Conservation (phyloP, 148 eudicot species). For the Oxyria digyna region DNA sequence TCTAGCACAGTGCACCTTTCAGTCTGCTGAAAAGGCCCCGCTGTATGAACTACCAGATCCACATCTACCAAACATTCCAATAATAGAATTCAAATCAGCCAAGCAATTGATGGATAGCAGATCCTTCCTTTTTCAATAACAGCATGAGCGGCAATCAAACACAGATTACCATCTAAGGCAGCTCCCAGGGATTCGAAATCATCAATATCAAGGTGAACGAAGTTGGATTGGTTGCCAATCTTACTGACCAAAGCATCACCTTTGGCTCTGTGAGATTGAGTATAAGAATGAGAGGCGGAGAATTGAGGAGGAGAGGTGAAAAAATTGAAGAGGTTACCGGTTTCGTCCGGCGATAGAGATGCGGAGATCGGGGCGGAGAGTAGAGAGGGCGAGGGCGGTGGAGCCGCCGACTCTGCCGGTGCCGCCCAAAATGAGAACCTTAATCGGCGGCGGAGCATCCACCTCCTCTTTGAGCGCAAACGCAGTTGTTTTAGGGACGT, state of each 20-base stretch:
- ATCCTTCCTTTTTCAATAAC: too few relatives aligned
- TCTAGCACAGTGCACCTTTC: slow-evolving; percentile 78
- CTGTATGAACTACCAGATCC: slow-evolving; percentile 88
- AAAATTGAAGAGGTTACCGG: slow-evolving; percentile 27
- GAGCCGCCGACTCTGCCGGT: slow-evolving; percentile 98
- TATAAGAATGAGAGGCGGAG: too few relatives aligned
- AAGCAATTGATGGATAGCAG: background rate
- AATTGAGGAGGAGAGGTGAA: too few relatives aligned
- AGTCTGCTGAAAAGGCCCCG: slow-evolving; percentile 94
- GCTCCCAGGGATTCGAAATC: slow-evolving; percentile 41
- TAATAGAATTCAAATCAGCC: background rate
- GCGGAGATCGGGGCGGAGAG: slow-evolving; percentile 54
- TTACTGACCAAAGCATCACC: slow-evolving; percentile 64
- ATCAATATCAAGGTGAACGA: slow-evolving; percentile 50
- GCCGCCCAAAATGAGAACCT: slow-evolving; percentile 78
- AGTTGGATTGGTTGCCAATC: slow-evolving; percentile 63
- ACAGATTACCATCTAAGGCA: slow-evolving; percentile 40
- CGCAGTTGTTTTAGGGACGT: slow-evolving; percentile 17
- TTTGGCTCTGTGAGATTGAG: slow-evolving; percentile 53
- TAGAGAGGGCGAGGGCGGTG: slow-evolving; percentile 71
- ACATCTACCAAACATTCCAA: slow-evolving; percentile 43
- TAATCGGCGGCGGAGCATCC: slow-evolving; percentile 15
- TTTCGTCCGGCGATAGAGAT: slow-evolving; percentile 65
- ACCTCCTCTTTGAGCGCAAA: slow-evolving; percentile 22
- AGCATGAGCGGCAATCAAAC: too few relatives aligned